Percentiles rank a stretch among this genome's conserved stretches.
Conservation (phyloP, 2,329 filamentous ascomycete species). For the Aspergillus pseudoglaucus region DNA sequence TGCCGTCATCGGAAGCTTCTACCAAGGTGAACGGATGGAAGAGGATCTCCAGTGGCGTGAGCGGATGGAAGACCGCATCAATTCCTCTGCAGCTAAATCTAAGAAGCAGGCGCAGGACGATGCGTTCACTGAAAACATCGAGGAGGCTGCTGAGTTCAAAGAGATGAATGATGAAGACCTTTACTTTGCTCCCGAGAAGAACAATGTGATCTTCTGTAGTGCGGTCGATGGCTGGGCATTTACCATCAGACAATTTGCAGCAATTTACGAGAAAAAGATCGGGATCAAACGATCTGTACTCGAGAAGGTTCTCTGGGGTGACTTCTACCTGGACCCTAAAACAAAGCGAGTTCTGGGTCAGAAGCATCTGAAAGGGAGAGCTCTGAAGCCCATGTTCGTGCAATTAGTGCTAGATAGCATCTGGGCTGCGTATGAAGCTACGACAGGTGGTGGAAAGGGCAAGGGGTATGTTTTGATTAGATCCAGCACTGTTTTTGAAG, state of each 20-base stretch:
- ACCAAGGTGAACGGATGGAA: conserved; percentile 97
- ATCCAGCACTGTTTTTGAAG: background rate
- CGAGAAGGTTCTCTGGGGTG: conserved; percentile 94
- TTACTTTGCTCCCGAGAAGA: conserved; percentile 96
- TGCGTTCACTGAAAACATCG: conserved; percentile 44
- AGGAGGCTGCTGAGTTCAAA: conserved; percentile 60
- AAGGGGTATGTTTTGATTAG: conserved; percentile 60
- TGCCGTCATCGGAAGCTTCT: conserved; percentile 93
- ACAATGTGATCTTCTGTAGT: conserved; percentile 98
- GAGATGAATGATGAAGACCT: conserved; percentile 94
- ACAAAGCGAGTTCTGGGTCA: conserved; percentile 85
- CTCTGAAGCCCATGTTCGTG: conserved; percentile 94
- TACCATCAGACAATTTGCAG: conserved; percentile 88
- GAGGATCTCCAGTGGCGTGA: conserved; percentile 96
- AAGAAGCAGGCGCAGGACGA: conserved; percentile 35
- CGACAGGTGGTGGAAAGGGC: conserved; percentile 70
- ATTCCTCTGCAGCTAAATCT: conserved; percentile 53
- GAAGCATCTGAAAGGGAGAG: conserved; percentile 87
- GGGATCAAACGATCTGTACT: conserved; percentile 83
- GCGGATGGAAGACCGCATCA: conserved; percentile 78
- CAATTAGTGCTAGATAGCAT: conserved; percentile 92
- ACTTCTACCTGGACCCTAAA: conserved; percentile 93
- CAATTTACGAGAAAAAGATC: conserved; percentile 91
- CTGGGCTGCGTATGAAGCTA: conserved; percentile 92
- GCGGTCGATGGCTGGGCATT: conserved; percentile 99